Conservation (phyloP, 2,329 filamentous ascomycete genomes). For the Mycogone perniciosa region DNA sequence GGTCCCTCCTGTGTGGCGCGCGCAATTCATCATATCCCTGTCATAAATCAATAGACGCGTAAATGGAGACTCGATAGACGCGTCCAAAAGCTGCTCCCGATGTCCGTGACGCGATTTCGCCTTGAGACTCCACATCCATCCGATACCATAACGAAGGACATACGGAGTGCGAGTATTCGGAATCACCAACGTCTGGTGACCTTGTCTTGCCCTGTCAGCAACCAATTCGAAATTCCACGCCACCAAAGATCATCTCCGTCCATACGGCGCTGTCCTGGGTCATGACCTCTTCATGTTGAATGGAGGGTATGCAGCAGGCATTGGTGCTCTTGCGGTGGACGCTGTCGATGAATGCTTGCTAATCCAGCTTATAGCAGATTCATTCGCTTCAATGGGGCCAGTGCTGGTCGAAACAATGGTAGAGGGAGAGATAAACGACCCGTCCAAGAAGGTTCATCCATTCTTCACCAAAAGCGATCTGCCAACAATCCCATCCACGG, state of each 20-base stretch:
- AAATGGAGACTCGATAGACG: slow-evolving; percentile 10
- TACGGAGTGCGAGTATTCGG: not conserved
- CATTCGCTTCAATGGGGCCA: slow-evolving; percentile 35
- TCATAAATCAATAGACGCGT: slow-evolving; percentile 9
- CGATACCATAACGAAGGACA: too few species aligned
- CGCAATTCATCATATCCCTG: slow-evolving; percentile 6
- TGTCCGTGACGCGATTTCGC: not conserved
- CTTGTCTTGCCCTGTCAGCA: too few species aligned
- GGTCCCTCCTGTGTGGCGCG: not conserved
- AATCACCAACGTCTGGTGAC: not conserved
- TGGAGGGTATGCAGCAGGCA: not conserved
- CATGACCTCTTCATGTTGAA: not conserved
- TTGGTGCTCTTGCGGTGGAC: not conserved
- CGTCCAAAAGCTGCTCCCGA: slow-evolving; percentile 3
- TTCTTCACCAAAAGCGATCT: slow-evolving; percentile 39
- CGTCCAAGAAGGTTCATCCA: slow-evolving; percentile 46
- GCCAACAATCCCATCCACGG: slow-evolving; percentile 9
- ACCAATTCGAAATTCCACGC: too few species aligned
- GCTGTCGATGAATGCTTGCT: not conserved
- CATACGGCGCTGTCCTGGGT: too few species aligned
- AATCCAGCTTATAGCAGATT: slow-evolving; percentile 6
- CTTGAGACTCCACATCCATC: too few species aligned
- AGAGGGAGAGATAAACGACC: slow-evolving; percentile 31
- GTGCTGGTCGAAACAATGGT: slow-evolving; percentile 40
- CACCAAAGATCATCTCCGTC: too few species aligned